These are phyloP conservation scores for Ceratobasidium sp. DNA, from an alignment of 1,284 basidiomycete genomes.

Conservation along the genomic window DNA sequence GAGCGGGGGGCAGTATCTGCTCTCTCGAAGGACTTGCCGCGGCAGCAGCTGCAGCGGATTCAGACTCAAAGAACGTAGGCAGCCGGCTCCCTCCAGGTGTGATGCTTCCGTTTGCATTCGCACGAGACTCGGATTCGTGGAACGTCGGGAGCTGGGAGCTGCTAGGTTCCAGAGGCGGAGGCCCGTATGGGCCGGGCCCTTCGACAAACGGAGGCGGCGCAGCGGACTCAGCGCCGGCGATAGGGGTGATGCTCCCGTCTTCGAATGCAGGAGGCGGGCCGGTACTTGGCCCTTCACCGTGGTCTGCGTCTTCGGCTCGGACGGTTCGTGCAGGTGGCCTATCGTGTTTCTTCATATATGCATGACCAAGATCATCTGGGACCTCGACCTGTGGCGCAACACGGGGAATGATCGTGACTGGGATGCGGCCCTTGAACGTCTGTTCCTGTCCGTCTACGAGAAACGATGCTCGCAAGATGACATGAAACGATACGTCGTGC, in stretches of 20 bases:
- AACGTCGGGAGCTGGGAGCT: constrained; percentile 34
- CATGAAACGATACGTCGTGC: constrained; percentile 70
- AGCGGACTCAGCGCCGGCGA: constrained; percentile 4
- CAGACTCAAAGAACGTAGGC: constrained; percentile 80
- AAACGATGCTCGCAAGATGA: constrained; percentile 72
- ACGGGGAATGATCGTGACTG: constrained; percentile 71
- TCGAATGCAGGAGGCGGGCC: constrained; percentile 79
- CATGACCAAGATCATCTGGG: constrained; percentile 62
- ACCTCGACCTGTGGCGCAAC: constrained; percentile 74
- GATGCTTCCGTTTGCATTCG: constrained; percentile 52
- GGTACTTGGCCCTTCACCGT: constrained; percentile 56
- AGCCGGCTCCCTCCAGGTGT: constrained; percentile 58
- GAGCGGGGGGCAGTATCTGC: constrained; percentile 41
- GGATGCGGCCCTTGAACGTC: constrained; percentile 68
- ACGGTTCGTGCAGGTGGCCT: constrained; percentile 73
- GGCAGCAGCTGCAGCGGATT: constrained; percentile 56
- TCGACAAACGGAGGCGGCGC: constrained; percentile 77
- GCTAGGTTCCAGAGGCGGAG: constrained; percentile 26
- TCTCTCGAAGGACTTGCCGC: constrained; percentile 45
- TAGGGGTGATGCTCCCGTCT: constrained; percentile 57
- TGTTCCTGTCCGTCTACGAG: constrained; percentile 50
- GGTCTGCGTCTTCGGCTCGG: constrained; percentile 68
- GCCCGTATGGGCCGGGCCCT: constrained; percentile 44
- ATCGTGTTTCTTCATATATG: constrained; percentile 85
- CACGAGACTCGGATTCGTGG: constrained; percentile 39